Evolutionary conservation across 2,329 filamentous ascomycete genomes (phyloP).

Genomic region (Aspergillus glaucus): DNA sequence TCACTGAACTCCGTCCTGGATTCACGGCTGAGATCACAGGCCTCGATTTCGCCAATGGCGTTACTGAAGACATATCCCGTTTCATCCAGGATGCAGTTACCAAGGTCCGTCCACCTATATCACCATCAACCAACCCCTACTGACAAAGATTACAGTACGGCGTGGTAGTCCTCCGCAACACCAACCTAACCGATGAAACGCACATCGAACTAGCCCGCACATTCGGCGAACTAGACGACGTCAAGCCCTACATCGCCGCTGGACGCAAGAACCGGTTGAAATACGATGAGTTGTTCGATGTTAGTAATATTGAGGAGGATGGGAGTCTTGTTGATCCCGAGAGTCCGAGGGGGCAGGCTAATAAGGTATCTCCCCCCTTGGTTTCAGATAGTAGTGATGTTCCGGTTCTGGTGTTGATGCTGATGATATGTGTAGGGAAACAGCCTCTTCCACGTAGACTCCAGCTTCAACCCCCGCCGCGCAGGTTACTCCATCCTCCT

Average conservation of each 20-base stretch:
- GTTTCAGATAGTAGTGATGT: too few species aligned
- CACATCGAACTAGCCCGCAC: slow-evolving; percentile 47
- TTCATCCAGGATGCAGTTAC: background rate
- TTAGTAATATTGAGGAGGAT: slow-evolving; percentile 49
- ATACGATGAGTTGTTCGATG: slow-evolving; percentile 53
- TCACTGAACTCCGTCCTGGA: background rate
- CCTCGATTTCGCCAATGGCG: background rate
- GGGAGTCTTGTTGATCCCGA: slow-evolving; percentile 22
- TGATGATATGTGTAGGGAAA: slow-evolving; percentile 34
- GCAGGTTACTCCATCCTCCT: slow-evolving; percentile 48
- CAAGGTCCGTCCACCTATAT: background rate
- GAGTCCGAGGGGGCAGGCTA: slow-evolving; percentile 6
- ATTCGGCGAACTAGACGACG: slow-evolving; percentile 54
- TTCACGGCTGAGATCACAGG: background rate
- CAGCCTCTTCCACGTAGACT: slow-evolving; percentile 51
- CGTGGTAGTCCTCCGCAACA: slow-evolving; percentile 48
- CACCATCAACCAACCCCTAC: background rate
- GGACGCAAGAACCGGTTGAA: slow-evolving; percentile 45
- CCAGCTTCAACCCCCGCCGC: slow-evolving; percentile 51
- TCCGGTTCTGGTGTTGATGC: slow-evolving; percentile 17
- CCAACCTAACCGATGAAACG: slow-evolving; percentile 44
- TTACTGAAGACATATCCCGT: background rate
- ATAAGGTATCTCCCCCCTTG: slow-evolving; percentile 2
- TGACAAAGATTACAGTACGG: slow-evolving; percentile 39
- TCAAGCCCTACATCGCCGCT: slow-evolving; percentile 42